Evolutionary conservation across 495 filamentous ascomycete genomes (phyloP).

Genomic region (Neurospora africana): DNA sequence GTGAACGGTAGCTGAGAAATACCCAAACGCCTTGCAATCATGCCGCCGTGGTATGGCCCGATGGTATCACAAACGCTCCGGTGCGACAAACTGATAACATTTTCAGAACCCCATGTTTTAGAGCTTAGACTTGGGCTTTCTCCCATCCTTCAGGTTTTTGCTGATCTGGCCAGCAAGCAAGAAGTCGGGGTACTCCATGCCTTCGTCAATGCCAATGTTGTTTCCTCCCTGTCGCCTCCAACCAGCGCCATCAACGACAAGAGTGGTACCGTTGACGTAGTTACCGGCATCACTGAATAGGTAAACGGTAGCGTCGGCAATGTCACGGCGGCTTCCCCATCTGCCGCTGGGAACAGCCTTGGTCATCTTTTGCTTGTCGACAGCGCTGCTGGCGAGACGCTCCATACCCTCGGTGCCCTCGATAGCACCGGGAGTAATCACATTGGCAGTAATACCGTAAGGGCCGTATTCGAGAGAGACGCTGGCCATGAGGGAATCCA

Average conservation of each 20-base stretch:
- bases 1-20: neutral
- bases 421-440: constrained; percentile 76
- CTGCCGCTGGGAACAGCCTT: constrained; percentile 54
- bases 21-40: neutral
- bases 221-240: constrained; percentile 47
- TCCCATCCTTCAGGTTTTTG: constrained; percentile 30
- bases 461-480: constrained; percentile 83
- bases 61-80: neutral
- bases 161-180: constrained; percentile 30
- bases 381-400: constrained; percentile 32
- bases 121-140: constrained; percentile 32
- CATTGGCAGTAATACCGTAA: constrained; percentile 77
- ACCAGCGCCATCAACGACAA: constrained; percentile 71
- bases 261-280: constrained; percentile 66
- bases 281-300: constrained; percentile 74
- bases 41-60: neutral
- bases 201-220: constrained; percentile 33
- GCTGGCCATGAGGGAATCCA: constrained; percentile 69
- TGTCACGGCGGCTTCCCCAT: constrained; percentile 72
- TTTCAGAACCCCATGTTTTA: constrained; percentile 4
- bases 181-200: constrained; percentile 37
- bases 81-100: neutral
- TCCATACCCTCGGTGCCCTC: constrained; percentile 51
- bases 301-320: constrained; percentile 86
- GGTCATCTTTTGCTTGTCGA: constrained; percentile 17